These are phyloP conservation scores for Kandelia obovata DNA, from an alignment of 345 rosid genomes.

Conservation along the genomic window DNA sequence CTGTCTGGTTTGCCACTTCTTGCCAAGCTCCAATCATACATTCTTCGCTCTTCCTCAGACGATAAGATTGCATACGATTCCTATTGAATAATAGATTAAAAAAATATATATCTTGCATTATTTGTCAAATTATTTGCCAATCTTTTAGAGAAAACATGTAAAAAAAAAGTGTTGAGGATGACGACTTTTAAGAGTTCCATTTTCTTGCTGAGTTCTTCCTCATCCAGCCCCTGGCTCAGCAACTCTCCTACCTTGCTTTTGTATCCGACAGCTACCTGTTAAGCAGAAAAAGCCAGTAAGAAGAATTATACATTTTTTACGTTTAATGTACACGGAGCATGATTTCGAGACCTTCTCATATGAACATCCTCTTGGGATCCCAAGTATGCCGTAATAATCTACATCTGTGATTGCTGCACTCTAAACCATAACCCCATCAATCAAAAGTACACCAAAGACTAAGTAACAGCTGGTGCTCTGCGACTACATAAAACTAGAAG, in stretches of 20 bases:
- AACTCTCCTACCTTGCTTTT: conserved; percentile 46
- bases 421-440: conserved; percentile 38
- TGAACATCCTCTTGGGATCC: conserved; percentile 55
- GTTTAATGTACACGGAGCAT: too few species aligned
- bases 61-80: conserved; percentile 69
- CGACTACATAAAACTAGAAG: too few species aligned
- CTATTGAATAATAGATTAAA: conserved; percentile 20
- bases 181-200: conserved; percentile 55
- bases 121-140: neutral
- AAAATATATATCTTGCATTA: neutral
- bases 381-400: conserved; percentile 76
- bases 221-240: conserved; percentile 51
- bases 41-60: conserved; percentile 61
- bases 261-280: conserved; percentile 49
- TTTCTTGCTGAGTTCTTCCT: conserved; percentile 44
- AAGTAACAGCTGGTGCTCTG: neutral
- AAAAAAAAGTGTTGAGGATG: neutral
- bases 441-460: neutral
- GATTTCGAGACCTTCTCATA: conserved; percentile 45
- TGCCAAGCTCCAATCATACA: conserved; percentile 92
- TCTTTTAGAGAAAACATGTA: neutral
- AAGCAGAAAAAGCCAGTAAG: neutral
- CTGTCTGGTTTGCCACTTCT: conserved; percentile 53
- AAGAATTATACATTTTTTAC: neutral
- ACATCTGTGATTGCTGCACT: conserved; percentile 86